These are phyloP conservation scores for Trichoderma brevicompactum DNA, from an alignment of 2,329 filamentous ascomycete genomes.

Conservation along the genomic window DNA sequence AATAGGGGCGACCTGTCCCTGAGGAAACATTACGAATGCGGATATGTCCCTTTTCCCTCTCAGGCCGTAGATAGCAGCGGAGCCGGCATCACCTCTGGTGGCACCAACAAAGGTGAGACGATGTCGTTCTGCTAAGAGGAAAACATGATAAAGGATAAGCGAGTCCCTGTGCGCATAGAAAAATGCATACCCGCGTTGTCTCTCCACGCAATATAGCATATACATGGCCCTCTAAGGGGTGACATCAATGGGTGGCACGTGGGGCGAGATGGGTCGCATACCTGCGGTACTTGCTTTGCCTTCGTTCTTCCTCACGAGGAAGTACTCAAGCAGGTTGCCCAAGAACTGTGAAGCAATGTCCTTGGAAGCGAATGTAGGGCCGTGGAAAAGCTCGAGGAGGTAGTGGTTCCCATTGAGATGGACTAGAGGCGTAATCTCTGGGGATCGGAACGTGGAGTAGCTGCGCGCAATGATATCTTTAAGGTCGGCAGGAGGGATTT, in stretches of 20 bases:
- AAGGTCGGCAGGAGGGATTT: slow-evolving; percentile 81
- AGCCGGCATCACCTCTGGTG: slow-evolving; percentile 87
- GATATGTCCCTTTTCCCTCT: slow-evolving; percentile 96
- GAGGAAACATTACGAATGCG: slow-evolving; percentile 91
- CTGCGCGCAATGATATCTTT: slow-evolving; percentile 81
- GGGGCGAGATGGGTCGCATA: slow-evolving; percentile 36
- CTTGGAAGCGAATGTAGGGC: slow-evolving; percentile 94
- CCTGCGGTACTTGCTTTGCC: slow-evolving; percentile 63
- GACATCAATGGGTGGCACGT: slow-evolving; percentile 10
- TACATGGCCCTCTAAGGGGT: slow-evolving; percentile 12
- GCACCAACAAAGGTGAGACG: slow-evolving; percentile 86
- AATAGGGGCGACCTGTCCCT: slow-evolving; percentile 86
- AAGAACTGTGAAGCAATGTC: slow-evolving; percentile 87
- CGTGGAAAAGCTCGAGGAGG: slow-evolving; percentile 93
- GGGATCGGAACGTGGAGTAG: slow-evolving; percentile 81
- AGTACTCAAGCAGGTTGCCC: slow-evolving; percentile 95
- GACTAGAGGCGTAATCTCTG: slow-evolving; percentile 73
- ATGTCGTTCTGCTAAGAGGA: slow-evolving; percentile 60
- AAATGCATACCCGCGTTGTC: slow-evolving; percentile 3
- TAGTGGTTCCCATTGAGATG: slow-evolving; percentile 78
- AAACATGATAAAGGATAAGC: slow-evolving; percentile 10
- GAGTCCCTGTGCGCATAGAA: slow-evolving; percentile 10
- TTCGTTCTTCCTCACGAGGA: slow-evolving; percentile 73
- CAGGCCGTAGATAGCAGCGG: slow-evolving; percentile 93
- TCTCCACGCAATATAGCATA: slow-evolving; percentile 14